Base-by-base conservation (phyloP, 2,329 filamentous ascomycete genomes). In the Monilinia fructigena region DNA sequence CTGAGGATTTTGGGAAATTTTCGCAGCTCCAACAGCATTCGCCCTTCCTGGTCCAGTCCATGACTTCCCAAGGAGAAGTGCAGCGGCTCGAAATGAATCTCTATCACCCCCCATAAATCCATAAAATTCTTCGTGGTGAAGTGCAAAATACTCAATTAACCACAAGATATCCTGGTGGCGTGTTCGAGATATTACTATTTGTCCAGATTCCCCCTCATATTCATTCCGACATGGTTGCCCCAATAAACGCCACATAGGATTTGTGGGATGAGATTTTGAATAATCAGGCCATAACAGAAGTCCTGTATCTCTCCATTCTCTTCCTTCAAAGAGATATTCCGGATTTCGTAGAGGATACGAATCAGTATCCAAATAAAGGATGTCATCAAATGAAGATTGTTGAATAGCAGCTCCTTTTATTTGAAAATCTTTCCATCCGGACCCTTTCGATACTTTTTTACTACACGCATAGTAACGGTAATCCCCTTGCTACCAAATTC, bases 341-440 rank as follows among this genome's bases (percentile, higher is more conserved):
- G 68, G 70, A 38, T 71, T 68, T 16, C 64, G 61, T 5, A 71
- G 66, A 1, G 62, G 61, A 45, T 69, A 69, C 16, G 68, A 70
- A 54, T 71, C 70, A 8, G 66, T 71, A 48, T 71, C 70, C 35
- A 71, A 61, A 40, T 70, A 70, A 6, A 71, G 58, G 20, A 70
- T 70, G 42, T 71, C 68, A 31, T 69, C 61, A 40, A 70, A 71
- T 48, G 67, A 69, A 10, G 70, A 70, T 65, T 71, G 68, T 54
- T 70, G 67, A 16, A 71, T 69, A 4, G 70, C 70, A 20, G 70
- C 68, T 20, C 63, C 69, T 61, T 71, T 71, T 45, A 71, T 69
- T 2, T 71, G 66, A 40, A 71, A 71, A 28, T 62, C 66, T 69
- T 70, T 71, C 70, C 68, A 71, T 5, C 64, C 67, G 28, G 66